These are phyloP conservation scores for Phytophthora fragariae DNA, from an alignment of 352 stramenopile species.

Conservation along the genomic window DNA sequence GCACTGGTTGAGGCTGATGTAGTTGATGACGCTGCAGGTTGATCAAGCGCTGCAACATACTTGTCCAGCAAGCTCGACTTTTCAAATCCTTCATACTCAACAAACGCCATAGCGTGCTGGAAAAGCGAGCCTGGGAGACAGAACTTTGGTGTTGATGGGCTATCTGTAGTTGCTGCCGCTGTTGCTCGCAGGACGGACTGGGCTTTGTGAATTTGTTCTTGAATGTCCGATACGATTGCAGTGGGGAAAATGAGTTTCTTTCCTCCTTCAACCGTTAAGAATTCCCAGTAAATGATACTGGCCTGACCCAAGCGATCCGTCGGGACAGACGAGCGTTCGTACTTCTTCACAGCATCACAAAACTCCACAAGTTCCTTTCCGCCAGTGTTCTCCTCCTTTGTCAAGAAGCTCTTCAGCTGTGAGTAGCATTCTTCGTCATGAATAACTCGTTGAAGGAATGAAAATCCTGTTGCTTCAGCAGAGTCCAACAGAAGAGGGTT, in stretches of 20 bases:
- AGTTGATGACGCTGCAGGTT: constrained; percentile 36
- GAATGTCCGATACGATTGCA: constrained; percentile 57
- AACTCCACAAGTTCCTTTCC: constrained; percentile 84
- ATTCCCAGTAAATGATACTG: constrained; percentile 88
- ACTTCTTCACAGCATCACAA: constrained; percentile 86
- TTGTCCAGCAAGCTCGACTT: constrained; percentile 75
- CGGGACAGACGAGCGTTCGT: constrained; percentile 70
- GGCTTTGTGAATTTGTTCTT: constrained; percentile 71
- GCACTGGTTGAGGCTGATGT: constrained; percentile 25
- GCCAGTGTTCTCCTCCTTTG: constrained; percentile 60
- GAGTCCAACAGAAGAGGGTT: constrained; percentile 74
- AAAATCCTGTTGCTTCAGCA: constrained; percentile 73
- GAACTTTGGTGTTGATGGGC: constrained; percentile 28
- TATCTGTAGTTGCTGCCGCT: neutral
- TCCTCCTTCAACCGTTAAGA: constrained; percentile 67
- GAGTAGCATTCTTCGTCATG: constrained; percentile 91
- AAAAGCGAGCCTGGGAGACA: constrained; percentile 69
- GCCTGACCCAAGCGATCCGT: constrained; percentile 81
- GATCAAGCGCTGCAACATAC: constrained; percentile 79
- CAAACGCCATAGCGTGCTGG: constrained; percentile 68
- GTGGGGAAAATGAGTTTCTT: constrained; percentile 70
- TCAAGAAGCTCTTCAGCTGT: constrained; percentile 78
- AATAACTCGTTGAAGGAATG: constrained; percentile 88
- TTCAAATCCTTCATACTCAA: constrained; percentile 79
- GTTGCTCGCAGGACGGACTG: constrained; percentile 49